Evolutionary conservation across 2,329 filamentous ascomycete species (phyloP).

Genomic region (Pestalotiopsis fici): DNA sequence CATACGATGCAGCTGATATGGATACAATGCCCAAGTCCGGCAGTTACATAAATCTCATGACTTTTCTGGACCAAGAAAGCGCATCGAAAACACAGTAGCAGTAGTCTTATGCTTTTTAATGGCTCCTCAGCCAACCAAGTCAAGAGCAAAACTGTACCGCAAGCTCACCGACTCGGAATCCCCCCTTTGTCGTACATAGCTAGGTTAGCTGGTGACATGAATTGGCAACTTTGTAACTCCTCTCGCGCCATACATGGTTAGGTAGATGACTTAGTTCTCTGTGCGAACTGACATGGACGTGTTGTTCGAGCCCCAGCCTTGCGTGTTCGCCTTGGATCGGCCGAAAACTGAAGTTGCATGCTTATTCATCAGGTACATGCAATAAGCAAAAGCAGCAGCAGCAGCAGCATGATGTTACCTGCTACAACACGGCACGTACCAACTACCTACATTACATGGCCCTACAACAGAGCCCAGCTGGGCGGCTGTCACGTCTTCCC

Average conservation of each 20-base stretch:
- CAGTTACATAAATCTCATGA: neutral
- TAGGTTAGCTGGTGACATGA: neutral
- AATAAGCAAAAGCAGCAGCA: neutral
- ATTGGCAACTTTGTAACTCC: neutral
- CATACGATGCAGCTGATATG: neutral
- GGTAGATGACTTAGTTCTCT: neutral
- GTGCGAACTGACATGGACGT: neutral
- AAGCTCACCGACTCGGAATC: neutral
- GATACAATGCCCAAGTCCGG: neutral
- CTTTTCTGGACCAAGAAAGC: neutral
- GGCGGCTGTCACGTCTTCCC: neutral
- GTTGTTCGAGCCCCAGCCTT: neutral
- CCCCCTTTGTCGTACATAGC: neutral
- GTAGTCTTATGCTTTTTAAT: neutral
- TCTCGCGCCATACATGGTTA: neutral
- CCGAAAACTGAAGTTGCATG: neutral
- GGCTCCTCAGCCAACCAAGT: neutral
- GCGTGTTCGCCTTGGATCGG: neutral
- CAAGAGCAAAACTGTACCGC: neutral
- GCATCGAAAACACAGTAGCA: neutral
- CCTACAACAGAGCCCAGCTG: neutral
- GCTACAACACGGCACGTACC: neutral
- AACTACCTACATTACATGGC: neutral
- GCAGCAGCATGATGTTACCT: neutral
- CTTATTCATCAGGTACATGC: neutral